Percentiles rank a stretch among this genome's conserved stretches.
Evolutionary conservation across 2,329 filamentous ascomycete species (phyloP).

Genomic region (Metarhizium sp.): DNA sequence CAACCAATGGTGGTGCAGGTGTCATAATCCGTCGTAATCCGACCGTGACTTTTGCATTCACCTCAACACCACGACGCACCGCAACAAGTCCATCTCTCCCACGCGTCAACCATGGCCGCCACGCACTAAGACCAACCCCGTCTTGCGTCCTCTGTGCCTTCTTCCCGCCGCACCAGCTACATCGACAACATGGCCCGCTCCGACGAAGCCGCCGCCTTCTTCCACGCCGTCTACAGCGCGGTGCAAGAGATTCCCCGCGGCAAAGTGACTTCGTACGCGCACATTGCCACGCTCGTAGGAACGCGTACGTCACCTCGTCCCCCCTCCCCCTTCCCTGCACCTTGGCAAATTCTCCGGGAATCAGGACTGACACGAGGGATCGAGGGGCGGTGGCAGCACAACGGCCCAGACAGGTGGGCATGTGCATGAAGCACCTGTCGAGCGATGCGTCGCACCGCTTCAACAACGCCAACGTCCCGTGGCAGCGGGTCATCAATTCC

Average conservation of each 20-base stretch:
- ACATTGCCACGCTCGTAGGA: slow-evolving; percentile 64
- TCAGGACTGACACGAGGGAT: too few relatives aligned
- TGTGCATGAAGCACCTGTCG: slow-evolving; percentile 82
- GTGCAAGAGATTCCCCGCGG: slow-evolving; percentile 78
- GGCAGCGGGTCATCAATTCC: slow-evolving; percentile 87
- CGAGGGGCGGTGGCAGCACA: slow-evolving; percentile 40
- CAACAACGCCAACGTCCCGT: slow-evolving; percentile 74
- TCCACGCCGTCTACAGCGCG: slow-evolving; percentile 68
- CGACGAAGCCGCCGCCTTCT: slow-evolving; percentile 68
- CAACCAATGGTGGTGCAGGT: too few relatives aligned
- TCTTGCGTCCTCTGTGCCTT: too few relatives aligned
- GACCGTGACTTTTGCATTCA: too few relatives aligned
- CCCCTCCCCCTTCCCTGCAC: too few relatives aligned
- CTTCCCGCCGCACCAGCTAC: too few relatives aligned
- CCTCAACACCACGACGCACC: too few relatives aligned
- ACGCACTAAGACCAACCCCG: too few relatives aligned
- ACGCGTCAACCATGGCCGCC: too few relatives aligned
- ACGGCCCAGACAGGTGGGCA: slow-evolving; percentile 74
- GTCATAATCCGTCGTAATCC: too few relatives aligned
- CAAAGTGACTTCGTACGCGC: slow-evolving; percentile 79
- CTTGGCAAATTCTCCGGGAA: too few relatives aligned
- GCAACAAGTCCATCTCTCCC: too few relatives aligned
- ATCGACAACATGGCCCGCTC: slow-evolving; percentile 50
- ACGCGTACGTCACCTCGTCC: slow-evolving; percentile 47
- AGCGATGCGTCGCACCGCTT: slow-evolving; percentile 42